Evolutionary conservation across 2,329 filamentous ascomycete genomes (phyloP), one percentile per base, ranked within the genome.

Genomic region (Pseudogymnoascus sp.): DNA sequence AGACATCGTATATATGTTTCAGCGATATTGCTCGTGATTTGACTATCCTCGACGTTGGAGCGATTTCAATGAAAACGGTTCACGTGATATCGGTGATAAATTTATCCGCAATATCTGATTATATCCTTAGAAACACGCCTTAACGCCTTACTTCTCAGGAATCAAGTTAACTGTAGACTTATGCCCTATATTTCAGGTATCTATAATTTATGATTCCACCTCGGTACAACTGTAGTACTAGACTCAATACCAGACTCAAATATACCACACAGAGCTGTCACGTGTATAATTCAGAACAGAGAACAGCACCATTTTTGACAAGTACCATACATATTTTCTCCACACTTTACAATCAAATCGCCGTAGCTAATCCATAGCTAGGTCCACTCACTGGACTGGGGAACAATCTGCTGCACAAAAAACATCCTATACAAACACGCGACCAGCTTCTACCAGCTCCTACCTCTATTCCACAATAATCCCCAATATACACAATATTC

Each of bases 1-100:
- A 62, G 70, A 72, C 70, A 72, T 72, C 14, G 31, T 38, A 61
- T 2, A 31, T 61, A 37, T 4, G 58, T 49, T 55, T 33, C n/a
- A 18, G 21, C 9, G 49, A 33, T 18, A 33, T 55, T 52, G n/a
- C 25, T 52, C 18, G 9, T 55, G 49, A 55, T 55, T 55, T 18
- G 49, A 33, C 8, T 33, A 18, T 33, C 25, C n/a, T 33, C 28
- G 49, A 16, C 28, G 28, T 31, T 18, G 49, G 16, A 33, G 5
- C 49, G 49, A 55, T 16, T 12, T 55, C n/a, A 33, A 55, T 12
- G 8, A 55, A 52, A 55, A 3, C n/a, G 33, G 12, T 55, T 18
- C 49, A 55, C 49, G 49, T 55, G 49, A 55, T 16, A 12, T 4
- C 49, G 49, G 49, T 5, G n/a, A 18, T 14, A 55, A 55, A 31